Percentiles rank a stretch among this genome's conserved stretches.
These are phyloP conservation scores for Tillandsia leiboldiana DNA, from an alignment of 176 grass and related monocot genomes.

Conservation along the genomic window DNA sequence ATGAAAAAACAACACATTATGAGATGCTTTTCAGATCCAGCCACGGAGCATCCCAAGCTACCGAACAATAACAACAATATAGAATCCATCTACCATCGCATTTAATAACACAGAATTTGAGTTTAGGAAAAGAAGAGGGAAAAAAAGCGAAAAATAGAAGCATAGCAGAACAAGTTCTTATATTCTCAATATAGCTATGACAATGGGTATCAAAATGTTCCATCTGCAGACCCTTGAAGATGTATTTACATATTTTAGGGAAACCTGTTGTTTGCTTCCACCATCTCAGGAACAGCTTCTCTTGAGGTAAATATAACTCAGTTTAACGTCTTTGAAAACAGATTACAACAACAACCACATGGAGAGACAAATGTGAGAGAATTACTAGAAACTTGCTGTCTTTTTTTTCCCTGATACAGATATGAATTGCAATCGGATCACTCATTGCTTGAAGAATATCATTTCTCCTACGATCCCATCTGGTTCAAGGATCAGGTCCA, in stretches of 20 bases:
- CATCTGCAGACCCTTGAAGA: conserved; percentile 60
- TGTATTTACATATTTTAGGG: conserved; percentile 54
- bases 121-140: no score
- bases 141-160: no score
- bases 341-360: not conserved
- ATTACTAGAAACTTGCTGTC: not conserved
- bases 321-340: not conserved
- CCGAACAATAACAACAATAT: no score
- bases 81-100: no score
- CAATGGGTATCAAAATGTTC: not conserved
- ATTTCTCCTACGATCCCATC: conserved; percentile 45
- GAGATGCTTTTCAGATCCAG: no score
- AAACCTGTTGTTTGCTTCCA: conserved; percentile 43
- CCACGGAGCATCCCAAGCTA: no score
- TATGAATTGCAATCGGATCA: conserved; percentile 74
- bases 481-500: conserved; percentile 59
- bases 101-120: no score
- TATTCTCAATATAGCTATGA: not conserved
- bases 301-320: conserved; percentile 46
- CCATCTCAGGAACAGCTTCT: conserved; percentile 50
- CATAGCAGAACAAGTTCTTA: not conserved
- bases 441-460: conserved; percentile 58
- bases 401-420: conserved; percentile 31
- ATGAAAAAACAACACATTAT: no score
- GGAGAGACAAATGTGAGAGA: not conserved